Evolutionary conservation across 208 protist genomes (phyloP).

Genomic region (Trypanosomatidae sp.): DNA sequence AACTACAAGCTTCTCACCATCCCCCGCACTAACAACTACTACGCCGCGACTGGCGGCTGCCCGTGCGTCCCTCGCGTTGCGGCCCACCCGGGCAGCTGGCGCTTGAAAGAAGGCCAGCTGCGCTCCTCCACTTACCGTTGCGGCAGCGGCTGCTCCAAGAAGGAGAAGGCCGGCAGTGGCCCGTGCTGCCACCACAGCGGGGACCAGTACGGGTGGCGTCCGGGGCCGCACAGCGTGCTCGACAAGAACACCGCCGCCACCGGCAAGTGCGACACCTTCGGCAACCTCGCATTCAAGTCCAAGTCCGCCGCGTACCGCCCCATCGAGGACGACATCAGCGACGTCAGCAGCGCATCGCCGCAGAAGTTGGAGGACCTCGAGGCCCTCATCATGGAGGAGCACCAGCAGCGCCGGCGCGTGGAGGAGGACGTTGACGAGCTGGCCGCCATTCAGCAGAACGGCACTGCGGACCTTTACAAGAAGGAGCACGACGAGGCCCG

Average conservation of each 20-base stretch:
- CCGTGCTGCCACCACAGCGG: slow-evolving; percentile 58
- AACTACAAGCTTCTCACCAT: slow-evolving; percentile 73
- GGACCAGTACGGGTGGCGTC: slow-evolving; percentile 61
- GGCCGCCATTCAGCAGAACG: slow-evolving; percentile 37
- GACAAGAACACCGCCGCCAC: slow-evolving; percentile 62
- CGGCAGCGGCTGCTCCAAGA: slow-evolving; percentile 44
- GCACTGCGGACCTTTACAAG: slow-evolving; percentile 55
- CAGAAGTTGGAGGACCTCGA: slow-evolving; percentile 75
- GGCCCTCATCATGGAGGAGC: slow-evolving; percentile 68
- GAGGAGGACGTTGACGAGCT: slow-evolving; percentile 67
- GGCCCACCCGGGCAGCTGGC: slow-evolving; percentile 72
- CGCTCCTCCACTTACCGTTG: slow-evolving; percentile 51
- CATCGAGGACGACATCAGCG: slow-evolving; percentile 31
- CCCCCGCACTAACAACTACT: slow-evolving; percentile 84
- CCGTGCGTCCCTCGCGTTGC: slow-evolving; percentile 69
- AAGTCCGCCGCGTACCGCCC: slow-evolving; percentile 15
- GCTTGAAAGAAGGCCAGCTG: slow-evolving; percentile 50
- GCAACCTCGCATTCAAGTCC: slow-evolving; percentile 77
- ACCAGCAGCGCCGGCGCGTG: slow-evolving; percentile 50
- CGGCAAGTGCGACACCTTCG: slow-evolving; percentile 79
- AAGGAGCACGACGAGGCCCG: slow-evolving; percentile 32
- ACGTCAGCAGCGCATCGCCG: slow-evolving; percentile 55
- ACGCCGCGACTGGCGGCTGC: slow-evolving; percentile 61
- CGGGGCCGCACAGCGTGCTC: slow-evolving; percentile 62
- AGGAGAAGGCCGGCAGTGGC: neutral